Percentiles rank a stretch among this genome's conserved stretches.
These are phyloP conservation scores for Polyporus arcularius DNA, from an alignment of 768 basidiomycete species.

Conservation along the genomic window DNA sequence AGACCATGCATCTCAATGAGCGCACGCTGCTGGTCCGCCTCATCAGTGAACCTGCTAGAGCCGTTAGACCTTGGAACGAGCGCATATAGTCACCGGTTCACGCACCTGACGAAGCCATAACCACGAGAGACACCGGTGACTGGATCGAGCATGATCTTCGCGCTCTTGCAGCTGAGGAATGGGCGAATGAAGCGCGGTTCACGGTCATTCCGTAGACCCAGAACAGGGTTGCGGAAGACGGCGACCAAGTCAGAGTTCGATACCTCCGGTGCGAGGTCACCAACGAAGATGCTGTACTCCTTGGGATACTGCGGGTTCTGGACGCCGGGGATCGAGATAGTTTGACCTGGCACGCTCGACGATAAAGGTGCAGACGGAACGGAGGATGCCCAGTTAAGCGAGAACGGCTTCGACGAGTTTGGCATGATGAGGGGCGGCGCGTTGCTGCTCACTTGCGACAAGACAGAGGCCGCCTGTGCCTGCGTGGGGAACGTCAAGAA, in stretches of 20 bases:
- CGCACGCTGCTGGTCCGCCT: conserved; percentile 86
- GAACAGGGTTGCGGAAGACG: conserved; percentile 87
- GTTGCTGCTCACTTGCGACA: conserved; percentile 61
- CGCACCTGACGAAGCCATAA: conserved; percentile 89
- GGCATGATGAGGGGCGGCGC: conserved; percentile 69
- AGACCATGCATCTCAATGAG: conserved; percentile 91
- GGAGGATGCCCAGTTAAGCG: conserved; percentile 73
- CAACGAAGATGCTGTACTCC: conserved; percentile 94
- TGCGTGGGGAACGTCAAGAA: conserved; percentile 83
- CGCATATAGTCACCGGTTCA: conserved; percentile 11
- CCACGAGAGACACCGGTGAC: conserved; percentile 86
- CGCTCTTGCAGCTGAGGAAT: conserved; percentile 91
- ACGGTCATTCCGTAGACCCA: conserved; percentile 81
- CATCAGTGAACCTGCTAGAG: conserved; percentile 77
- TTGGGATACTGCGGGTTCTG: conserved; percentile 65
- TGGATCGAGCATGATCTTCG: conserved; percentile 94
- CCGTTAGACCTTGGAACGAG: neutral
- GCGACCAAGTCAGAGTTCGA: conserved; percentile 96
- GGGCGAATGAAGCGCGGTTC: conserved; percentile 88
- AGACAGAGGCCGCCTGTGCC: conserved; percentile 66
- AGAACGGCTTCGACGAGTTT: conserved; percentile 80
- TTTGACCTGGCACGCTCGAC: conserved; percentile 34
- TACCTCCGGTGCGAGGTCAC: conserved; percentile 90
- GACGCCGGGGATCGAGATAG: conserved; percentile 33
- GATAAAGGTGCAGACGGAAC: conserved; percentile 38